Evolutionary conservation across 108 stramenopile species (phyloP), one percentile per base, ranked within the genome.

Genomic region (Fistulifera solaris): DNA sequence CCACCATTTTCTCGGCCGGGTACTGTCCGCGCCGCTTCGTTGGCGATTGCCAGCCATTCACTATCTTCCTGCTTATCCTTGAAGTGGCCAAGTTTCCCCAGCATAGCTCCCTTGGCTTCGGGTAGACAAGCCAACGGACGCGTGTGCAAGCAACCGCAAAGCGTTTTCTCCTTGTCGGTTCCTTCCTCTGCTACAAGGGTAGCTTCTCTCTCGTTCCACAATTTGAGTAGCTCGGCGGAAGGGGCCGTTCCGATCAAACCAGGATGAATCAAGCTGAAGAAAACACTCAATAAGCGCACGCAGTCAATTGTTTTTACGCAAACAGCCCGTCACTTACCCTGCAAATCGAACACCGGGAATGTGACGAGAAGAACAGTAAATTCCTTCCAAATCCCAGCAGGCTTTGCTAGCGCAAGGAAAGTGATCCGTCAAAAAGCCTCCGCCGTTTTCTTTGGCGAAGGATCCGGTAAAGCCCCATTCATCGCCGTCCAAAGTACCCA

Each of bases 381-480:
- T 70, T 3, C 80, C 80, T 47, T 82, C 80, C 2, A 82, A 65
- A 49, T 82, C 80, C 80, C 80, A 82, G 43, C 56, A 59, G 1
- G 80, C 80, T 54, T 82, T 77, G n/a, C 63, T 73, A 15, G 77
- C 81, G 27, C 60, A 62, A 0, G 81, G 81, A 55, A 59, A 82
- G 56, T 78, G 72, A 50, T 82, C 77, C 3, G 77, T 76, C 2
- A 78, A 45, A 60, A 82, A 82, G 0, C 81, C 77, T 43, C 81
- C 81, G 0, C 81, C 81, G 47, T 82, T 82, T 54, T 82, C 81
- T 40, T 78, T 78, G 19, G 77, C 77, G 57, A 82, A 82, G 0
- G 75, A 56, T 16, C 81, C 81, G 1, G 81, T 82, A 42, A 82
- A 82, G 16, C 72, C 81, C 75, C 81, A 82, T 54, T 80, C 75